Evolutionary conservation across 129 eudicot genomes (phyloP).

Genomic region (Helianthus tuberosus): DNA sequence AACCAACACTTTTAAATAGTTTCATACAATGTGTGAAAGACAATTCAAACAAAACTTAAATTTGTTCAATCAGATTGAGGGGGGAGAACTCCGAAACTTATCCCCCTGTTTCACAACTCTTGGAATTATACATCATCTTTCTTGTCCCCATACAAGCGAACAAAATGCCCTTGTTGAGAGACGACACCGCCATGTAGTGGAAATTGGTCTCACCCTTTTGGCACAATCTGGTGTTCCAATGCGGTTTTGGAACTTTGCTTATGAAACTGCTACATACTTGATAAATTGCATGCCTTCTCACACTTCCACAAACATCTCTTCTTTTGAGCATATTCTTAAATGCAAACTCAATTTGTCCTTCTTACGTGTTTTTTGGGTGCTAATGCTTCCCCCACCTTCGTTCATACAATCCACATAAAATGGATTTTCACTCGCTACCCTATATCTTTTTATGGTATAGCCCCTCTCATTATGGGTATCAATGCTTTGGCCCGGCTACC

Average conservation of each 20-base stretch:
- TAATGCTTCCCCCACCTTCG: too few relatives aligned
- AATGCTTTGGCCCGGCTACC: background rate
- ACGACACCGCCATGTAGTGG: too few relatives aligned
- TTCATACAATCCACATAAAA: too few relatives aligned
- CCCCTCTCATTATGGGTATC: too few relatives aligned
- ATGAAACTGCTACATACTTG: background rate
- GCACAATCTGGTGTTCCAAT: background rate
- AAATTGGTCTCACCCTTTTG: background rate
- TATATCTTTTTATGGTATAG: too few relatives aligned
- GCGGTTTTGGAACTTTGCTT: background rate
- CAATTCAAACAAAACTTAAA: background rate
- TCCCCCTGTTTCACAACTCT: background rate
- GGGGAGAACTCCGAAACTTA: background rate
- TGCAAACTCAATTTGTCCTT: too few relatives aligned
- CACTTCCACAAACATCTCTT: background rate
- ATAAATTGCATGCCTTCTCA: background rate
- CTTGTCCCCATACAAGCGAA: background rate
- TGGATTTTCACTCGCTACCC: background rate
- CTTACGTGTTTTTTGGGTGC: too few relatives aligned
- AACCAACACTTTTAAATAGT: background rate
- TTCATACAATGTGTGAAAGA: constrained; percentile 2
- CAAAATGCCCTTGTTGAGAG: background rate
- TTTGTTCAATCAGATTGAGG: constrained; percentile 7
- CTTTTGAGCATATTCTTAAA: background rate
- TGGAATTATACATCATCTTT: background rate